Conservation (phyloP, 306 rosid genomes). For the Malus orientalis region DNA sequence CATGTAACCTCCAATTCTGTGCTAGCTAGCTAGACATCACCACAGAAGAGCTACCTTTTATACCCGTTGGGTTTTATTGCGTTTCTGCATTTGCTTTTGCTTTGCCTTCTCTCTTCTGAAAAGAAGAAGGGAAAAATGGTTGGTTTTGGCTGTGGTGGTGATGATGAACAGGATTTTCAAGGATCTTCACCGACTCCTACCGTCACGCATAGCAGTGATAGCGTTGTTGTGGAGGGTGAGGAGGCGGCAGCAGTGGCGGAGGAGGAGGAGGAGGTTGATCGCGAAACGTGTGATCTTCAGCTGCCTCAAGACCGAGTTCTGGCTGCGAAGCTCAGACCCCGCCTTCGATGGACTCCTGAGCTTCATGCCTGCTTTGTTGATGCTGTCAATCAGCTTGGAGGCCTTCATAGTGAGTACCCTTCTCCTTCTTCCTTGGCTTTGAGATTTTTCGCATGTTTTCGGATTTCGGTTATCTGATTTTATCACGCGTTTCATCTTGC, state of each 20-base stretch:
- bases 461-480: background rate
- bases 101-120: background rate
- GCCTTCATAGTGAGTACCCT: constrained; percentile 9
- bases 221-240: background rate
- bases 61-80: background rate
- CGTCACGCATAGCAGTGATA: background rate
- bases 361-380: constrained; percentile 19
- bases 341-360: constrained; percentile 18
- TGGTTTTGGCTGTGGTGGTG: background rate
- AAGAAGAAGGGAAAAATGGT: background rate
- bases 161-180: background rate
- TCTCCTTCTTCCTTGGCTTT: background rate
- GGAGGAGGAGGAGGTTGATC: background rate
- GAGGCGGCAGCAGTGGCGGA: background rate
- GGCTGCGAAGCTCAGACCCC: background rate
- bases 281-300: background rate
- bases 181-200: background rate
- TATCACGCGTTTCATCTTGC: background rate
- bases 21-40: background rate
- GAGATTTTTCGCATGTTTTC: background rate
- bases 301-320: background rate
- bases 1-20: background rate
- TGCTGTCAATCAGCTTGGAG: constrained; percentile 15
- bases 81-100: background rate
- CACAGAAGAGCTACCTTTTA: background rate